A percentile compares a stretch with the other conserved stretches of the same genome.
These are phyloP conservation scores for Polychaeton citri DNA, from an alignment of 2,329 filamentous ascomycete species.

Conservation along the genomic window DNA sequence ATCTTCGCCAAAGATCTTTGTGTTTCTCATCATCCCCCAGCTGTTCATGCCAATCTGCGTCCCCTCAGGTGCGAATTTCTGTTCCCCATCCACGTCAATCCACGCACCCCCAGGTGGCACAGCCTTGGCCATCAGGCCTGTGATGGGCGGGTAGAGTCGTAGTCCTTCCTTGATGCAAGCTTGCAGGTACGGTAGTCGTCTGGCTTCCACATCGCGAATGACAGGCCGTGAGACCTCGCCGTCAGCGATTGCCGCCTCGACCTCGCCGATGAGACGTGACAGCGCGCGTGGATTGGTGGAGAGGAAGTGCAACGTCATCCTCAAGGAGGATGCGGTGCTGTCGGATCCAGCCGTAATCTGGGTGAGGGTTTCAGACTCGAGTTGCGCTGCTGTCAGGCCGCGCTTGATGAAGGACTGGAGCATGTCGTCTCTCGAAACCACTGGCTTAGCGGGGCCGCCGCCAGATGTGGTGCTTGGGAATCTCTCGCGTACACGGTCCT, in stretches of 20 bases:
- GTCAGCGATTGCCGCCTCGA: constrained; percentile 26
- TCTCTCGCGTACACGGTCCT: constrained; percentile 32
- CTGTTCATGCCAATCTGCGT: constrained; percentile 27
- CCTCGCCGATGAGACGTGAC: constrained; percentile 33
- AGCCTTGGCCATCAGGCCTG: constrained; percentile 24
- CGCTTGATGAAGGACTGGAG: constrained; percentile 38
- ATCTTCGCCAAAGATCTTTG: constrained; percentile 24
- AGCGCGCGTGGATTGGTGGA: constrained; percentile 37
- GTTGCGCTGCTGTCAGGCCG: constrained; percentile 28
- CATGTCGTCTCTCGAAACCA: constrained; percentile 34
- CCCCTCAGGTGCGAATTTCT: constrained; percentile 23
- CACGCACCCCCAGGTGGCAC: constrained; percentile 20
- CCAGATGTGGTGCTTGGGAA: constrained; percentile 13
- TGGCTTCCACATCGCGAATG: constrained; percentile 35
- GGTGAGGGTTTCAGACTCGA: constrained; percentile 30
- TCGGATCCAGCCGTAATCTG: constrained; percentile 44
- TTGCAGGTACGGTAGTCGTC: constrained; percentile 30
- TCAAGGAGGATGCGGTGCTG: constrained; percentile 43
- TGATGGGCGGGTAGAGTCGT: constrained; percentile 31
- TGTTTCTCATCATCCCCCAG: constrained; percentile 24
- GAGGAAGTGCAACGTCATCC: constrained; percentile 40
- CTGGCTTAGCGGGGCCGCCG: constrained; percentile 25
- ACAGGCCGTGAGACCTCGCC: constrained; percentile 29
- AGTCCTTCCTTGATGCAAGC: constrained; percentile 36
- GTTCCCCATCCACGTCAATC: constrained; percentile 22